Conservation (phyloP, 2,329 filamentous ascomycete species). For the Knoxdaviesia proteae region DNA sequence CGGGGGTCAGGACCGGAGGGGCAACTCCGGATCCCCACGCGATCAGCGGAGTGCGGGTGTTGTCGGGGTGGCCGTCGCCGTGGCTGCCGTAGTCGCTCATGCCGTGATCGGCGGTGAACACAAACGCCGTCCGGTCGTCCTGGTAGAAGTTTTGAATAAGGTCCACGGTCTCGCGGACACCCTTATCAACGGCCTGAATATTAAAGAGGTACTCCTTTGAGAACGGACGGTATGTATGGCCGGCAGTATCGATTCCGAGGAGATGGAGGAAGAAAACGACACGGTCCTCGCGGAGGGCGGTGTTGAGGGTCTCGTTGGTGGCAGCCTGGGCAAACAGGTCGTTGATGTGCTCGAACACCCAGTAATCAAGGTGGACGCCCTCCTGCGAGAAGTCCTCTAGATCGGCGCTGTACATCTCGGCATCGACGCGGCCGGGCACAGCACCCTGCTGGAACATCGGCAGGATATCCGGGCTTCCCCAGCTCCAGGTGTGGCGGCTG, state of each 20-base stretch:
- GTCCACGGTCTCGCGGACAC: conserved; percentile 64
- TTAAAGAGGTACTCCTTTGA: conserved; percentile 91
- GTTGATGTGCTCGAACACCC: conserved; percentile 92
- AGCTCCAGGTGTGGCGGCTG: conserved; percentile 94
- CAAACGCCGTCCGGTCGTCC: conserved; percentile 71
- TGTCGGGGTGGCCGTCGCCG: conserved; percentile 91
- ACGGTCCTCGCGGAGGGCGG: conserved; percentile 59
- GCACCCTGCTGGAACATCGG: conserved; percentile 96
- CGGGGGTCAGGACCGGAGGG: conserved; percentile 36
- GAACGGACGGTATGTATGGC: conserved; percentile 72
- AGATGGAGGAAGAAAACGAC: conserved; percentile 90
- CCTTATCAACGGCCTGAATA: conserved; percentile 81
- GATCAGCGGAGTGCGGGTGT: conserved; percentile 83
- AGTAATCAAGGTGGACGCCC: conserved; percentile 63
- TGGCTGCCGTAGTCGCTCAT: conserved; percentile 99
- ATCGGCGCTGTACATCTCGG: conserved; percentile 66
- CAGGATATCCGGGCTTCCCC: conserved; percentile 93
- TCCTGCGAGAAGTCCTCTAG: conserved; percentile 79
- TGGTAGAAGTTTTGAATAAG: conserved; percentile 72
- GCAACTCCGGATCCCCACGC: conserved; percentile 86
- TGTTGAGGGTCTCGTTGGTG: conserved; percentile 53
- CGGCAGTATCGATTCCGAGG: conserved; percentile 76
- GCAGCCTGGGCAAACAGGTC: conserved; percentile 64
- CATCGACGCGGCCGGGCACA: conserved; percentile 65
- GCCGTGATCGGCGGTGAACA: conserved; percentile 94